Evolutionary conservation across 2,329 filamentous ascomycete species (phyloP).

Genomic region (Monilinia laxa): DNA sequence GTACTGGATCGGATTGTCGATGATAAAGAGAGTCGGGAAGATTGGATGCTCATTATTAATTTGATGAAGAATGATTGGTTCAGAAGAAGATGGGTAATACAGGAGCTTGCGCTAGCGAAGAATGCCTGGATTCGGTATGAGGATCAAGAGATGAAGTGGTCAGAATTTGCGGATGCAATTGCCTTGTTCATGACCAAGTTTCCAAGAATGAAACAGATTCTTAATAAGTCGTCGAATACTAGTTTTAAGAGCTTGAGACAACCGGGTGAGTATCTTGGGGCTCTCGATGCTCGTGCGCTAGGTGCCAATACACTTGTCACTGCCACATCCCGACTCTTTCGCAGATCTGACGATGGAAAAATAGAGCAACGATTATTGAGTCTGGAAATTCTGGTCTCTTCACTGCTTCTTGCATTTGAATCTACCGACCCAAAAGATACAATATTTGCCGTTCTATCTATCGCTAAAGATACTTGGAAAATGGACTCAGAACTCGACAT

Average conservation of each 20-base stretch:
- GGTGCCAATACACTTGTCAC: constrained; percentile 29
- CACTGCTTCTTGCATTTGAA: constrained; percentile 29
- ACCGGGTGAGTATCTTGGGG: constrained; percentile 9
- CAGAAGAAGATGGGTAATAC: constrained; percentile 44
- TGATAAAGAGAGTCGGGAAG: background rate
- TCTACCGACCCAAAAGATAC: constrained; percentile 29
- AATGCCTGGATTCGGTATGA: constrained; percentile 43
- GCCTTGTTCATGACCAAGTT: constrained; percentile 30
- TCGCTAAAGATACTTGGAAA: constrained; percentile 29
- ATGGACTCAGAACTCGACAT: constrained; percentile 8
- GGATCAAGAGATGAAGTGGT: constrained; percentile 27
- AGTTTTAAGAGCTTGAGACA: background rate
- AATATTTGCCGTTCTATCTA: constrained; percentile 28
- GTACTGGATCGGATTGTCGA: constrained; percentile 12
- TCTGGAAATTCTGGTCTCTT: constrained; percentile 29
- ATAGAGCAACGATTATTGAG: constrained; percentile 27
- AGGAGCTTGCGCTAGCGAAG: constrained; percentile 44
- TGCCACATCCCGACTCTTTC: constrained; percentile 28
- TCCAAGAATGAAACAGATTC: constrained; percentile 24
- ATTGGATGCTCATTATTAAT: constrained; percentile 23
- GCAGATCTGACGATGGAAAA: constrained; percentile 24
- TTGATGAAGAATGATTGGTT: constrained; percentile 42
- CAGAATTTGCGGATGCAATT: constrained; percentile 25
- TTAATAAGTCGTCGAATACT: background rate
- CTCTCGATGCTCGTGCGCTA: constrained; percentile 26